These are phyloP conservation scores for Candida saitoana DNA, from an alignment of 805 yeast genomes.

Conservation along the genomic window DNA sequence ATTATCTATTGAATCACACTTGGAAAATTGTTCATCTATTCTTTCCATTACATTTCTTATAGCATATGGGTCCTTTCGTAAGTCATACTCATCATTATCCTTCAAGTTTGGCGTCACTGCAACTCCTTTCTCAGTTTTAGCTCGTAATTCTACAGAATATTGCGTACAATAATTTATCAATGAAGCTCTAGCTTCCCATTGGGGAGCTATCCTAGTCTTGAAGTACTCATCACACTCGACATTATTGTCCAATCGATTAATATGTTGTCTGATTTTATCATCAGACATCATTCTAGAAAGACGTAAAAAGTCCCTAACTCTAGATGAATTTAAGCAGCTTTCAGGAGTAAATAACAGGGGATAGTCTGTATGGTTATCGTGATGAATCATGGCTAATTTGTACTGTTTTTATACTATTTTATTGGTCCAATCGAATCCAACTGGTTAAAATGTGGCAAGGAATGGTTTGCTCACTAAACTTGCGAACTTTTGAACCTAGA, in stretches of 20 bases:
- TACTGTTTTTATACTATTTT: no score
- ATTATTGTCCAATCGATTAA: slow-evolving; percentile 22
- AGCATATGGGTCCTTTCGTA: slow-evolving; percentile 40
- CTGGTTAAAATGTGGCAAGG: not conserved
- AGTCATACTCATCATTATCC: slow-evolving; percentile 18
- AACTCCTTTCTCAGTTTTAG: slow-evolving; percentile 8
- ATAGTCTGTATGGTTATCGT: slow-evolving; percentile 1
- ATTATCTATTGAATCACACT: slow-evolving; percentile 26
- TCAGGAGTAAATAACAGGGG: slow-evolving; percentile 20
- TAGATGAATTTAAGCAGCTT: slow-evolving; percentile 30
- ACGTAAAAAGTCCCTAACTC: slow-evolving; percentile 35
- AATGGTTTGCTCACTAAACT: not conserved
- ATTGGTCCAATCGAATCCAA: no score
- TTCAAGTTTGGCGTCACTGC: slow-evolving; percentile 5
- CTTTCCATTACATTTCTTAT: slow-evolving; percentile 18
- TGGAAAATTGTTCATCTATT: slow-evolving; percentile 19
- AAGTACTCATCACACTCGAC: slow-evolving; percentile 28
- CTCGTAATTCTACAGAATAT: slow-evolving; percentile 23
- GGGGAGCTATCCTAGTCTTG: slow-evolving; percentile 24
- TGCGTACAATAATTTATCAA: slow-evolving; percentile 28
- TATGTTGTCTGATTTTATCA: slow-evolving; percentile 35
- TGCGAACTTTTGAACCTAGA: not conserved
- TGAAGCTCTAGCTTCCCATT: slow-evolving; percentile 32
- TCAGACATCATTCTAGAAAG: slow-evolving; percentile 39
- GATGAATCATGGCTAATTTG: not conserved